Base-by-base conservation (phyloP, 371 early-diverging fungal species). In the Blakeslea trispora region DNA sequence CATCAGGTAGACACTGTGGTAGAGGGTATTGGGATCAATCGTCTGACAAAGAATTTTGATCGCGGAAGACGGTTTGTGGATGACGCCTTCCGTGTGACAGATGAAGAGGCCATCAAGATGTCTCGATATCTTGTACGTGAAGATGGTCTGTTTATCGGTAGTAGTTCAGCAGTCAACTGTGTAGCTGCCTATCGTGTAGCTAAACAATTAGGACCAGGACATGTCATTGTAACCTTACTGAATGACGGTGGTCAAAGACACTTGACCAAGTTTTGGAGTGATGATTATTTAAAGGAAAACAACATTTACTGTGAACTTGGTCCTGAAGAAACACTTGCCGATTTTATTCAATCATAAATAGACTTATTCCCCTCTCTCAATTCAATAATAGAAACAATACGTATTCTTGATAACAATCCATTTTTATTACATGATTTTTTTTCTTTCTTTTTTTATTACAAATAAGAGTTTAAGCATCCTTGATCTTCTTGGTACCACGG, bases 1-100 rank as follows among this genome's bases (percentile, higher is more conserved):
- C 96, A 98, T 69, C 98, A 98, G 67, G 92, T 96, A 19, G 98
- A 97, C 66, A 91, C 98, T 11, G 83, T 97, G 10, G 95, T 98
- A 0, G 98, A 98, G 70, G 98, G 97, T 0, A 87, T 98, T 5
- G 98, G 98, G 0, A 87, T 96, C 61, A 97, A 96, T 69, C 83
- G 98, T n/a, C 54, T 96, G 55, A 98, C 98, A 9, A 69, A 77
- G 17, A 98, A 97, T 67, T 92, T 97, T 73, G 81, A 81, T 45
- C 64, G 70, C 42, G 79, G 77, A 21, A 71, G 81, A 18, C 80
- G 81, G 5, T 67, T 73, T n/a, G 75, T 96, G 22, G 90, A 96
- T 57, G 93, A 91, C 51, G 96, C 97, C 0, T 83, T 86, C n/a
- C 68, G 85, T 14, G 96, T 97, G 5, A 84, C 87, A 2, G 98